Percentiles rank a stretch among this genome's conserved stretches.
Evolutionary conservation across 257 asterid species (phyloP).

Genomic region (Solanum bulbocastanum): DNA sequence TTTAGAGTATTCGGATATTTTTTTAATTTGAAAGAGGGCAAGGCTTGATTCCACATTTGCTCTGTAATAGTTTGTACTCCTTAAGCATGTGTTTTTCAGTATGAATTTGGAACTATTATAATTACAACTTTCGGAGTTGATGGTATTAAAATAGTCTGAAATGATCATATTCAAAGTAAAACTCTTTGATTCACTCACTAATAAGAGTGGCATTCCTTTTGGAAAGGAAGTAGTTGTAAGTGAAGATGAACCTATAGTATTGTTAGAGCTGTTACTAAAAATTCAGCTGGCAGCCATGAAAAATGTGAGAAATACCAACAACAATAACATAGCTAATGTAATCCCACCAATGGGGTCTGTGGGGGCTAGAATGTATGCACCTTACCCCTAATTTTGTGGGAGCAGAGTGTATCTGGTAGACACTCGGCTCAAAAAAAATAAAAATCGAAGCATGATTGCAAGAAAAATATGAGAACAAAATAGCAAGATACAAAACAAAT

Average conservation of each 20-base stretch:
- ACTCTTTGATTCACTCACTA: background rate
- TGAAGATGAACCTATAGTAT: background rate
- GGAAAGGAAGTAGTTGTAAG: background rate
- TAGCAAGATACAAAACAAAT: background rate
- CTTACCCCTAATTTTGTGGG: background rate
- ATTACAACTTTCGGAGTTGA: background rate
- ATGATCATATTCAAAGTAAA: background rate
- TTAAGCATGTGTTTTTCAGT: background rate
- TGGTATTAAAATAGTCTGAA: background rate
- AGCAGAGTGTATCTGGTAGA: background rate
- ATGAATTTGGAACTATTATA: background rate
- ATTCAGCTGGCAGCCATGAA: background rate
- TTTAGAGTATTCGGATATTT: background rate
- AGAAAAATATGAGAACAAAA: background rate
- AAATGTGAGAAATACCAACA: background rate
- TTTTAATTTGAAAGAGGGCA: background rate
- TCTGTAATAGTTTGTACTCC: background rate
- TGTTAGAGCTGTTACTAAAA: background rate
- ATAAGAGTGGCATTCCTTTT: background rate
- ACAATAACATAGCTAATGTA: background rate
- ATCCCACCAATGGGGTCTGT: background rate
- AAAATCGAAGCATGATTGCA: background rate
- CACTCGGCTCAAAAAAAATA: background rate
- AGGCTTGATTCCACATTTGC: background rate
- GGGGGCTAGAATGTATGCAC: background rate